A percentile compares a stretch with the other conserved stretches of the same genome.
These are phyloP conservation scores for Mycosphaerelloides madeirae DNA, from an alignment of 2,329 filamentous ascomycete genomes.

Conservation along the genomic window DNA sequence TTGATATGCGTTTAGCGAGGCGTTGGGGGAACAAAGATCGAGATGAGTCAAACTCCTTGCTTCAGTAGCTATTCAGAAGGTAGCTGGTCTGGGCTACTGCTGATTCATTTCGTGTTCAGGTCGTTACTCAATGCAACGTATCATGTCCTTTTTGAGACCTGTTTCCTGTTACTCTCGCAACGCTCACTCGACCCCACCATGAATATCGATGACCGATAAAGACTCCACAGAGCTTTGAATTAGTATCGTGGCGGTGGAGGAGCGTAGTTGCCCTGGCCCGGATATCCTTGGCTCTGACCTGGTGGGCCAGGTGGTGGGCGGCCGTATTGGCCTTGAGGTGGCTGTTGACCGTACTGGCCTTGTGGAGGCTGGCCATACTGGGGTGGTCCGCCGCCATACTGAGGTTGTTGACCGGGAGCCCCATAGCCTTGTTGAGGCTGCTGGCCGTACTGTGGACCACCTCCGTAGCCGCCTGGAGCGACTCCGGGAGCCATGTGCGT, in stretches of 20 bases:
- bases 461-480: constrained; percentile 30
- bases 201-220: not conserved
- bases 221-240: too few species aligned
- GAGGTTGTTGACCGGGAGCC: constrained; percentile 21
- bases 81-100: too few species aligned
- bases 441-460: constrained; percentile 30
- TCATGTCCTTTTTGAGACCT: too few species aligned
- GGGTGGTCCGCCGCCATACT: constrained; percentile 26
- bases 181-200: too few species aligned
- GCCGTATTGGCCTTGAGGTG: not conserved
- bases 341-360: not conserved
- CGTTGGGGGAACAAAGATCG: constrained; percentile 6
- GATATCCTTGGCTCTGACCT: too few species aligned
- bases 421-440: constrained; percentile 24
- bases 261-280: not conserved
- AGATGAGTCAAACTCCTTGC: too few species aligned
- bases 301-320: not conserved
- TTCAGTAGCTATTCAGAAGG: too few species aligned
- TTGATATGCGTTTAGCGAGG: constrained; percentile 11
- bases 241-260: constrained; percentile 6
- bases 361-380: constrained; percentile 20
- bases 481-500: constrained; percentile 26
- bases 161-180: too few species aligned
- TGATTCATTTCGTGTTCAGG: too few species aligned
- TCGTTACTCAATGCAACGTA: too few species aligned